Conservation (phyloP, 2,329 filamentous ascomycete genomes). For the Cladosporium oxysporum region DNA sequence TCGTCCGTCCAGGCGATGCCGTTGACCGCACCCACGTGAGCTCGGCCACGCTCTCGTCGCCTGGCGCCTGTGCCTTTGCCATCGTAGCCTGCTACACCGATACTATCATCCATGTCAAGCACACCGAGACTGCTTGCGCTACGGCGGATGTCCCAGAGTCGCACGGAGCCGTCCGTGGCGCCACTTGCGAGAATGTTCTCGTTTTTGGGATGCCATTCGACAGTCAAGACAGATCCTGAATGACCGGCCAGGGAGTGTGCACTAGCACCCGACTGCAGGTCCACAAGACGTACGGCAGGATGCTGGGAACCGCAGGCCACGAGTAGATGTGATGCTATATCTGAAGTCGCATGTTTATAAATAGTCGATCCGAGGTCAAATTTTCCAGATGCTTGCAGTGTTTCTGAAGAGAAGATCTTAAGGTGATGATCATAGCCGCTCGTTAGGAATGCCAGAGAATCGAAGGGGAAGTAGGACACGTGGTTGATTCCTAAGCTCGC, state of each 20-base stretch:
- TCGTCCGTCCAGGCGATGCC: slow-evolving; percentile 82
- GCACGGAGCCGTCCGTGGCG: slow-evolving; percentile 78
- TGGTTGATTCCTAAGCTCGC: slow-evolving; percentile 75
- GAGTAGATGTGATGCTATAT: slow-evolving; percentile 70
- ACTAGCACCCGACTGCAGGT: slow-evolving; percentile 77
- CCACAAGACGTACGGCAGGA: slow-evolving; percentile 79
- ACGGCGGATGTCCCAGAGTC: slow-evolving; percentile 84
- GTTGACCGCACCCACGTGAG: slow-evolving; percentile 82
- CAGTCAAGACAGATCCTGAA: slow-evolving; percentile 57
- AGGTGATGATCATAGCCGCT: slow-evolving; percentile 76
- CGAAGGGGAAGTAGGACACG: slow-evolving; percentile 76
- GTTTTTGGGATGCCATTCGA: slow-evolving; percentile 78
- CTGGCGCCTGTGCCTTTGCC: slow-evolving; percentile 49
- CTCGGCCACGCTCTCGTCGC: slow-evolving; percentile 47
- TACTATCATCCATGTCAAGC: slow-evolving; percentile 80
- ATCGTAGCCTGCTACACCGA: slow-evolving; percentile 61
- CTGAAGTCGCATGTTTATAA: slow-evolving; percentile 77
- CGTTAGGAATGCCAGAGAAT: slow-evolving; percentile 72
- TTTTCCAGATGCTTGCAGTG: slow-evolving; percentile 61
- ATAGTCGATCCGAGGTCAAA: slow-evolving; percentile 70
- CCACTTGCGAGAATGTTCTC: slow-evolving; percentile 82
- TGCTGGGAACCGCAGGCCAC: slow-evolving; percentile 89
- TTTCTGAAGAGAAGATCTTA: slow-evolving; percentile 71
- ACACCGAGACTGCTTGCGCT: slow-evolving; percentile 74
- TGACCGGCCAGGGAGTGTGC: slow-evolving; percentile 55